Percentiles rank a stretch among this genome's conserved stretches.
These are phyloP conservation scores for Solidago caesia DNA, from an alignment of 129 eudicot genomes.

Conservation along the genomic window DNA sequence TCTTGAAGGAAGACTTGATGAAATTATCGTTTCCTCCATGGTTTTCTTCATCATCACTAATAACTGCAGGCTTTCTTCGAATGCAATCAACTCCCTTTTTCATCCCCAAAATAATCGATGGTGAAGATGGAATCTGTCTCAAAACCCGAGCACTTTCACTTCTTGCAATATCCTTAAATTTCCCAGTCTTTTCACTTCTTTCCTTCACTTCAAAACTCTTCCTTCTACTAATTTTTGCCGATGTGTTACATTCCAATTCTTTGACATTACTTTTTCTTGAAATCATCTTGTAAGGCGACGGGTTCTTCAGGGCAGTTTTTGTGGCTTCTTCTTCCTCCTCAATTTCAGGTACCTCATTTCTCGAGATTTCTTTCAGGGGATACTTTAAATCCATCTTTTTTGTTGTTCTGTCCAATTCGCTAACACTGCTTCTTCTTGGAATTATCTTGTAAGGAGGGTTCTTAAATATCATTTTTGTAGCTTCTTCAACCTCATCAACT, in stretches of 20 bases:
- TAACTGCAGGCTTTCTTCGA: conserved; percentile 62
- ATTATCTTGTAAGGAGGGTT: conserved; percentile 47
- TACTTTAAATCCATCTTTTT: conserved; percentile 45
- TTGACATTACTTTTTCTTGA: conserved; percentile 28
- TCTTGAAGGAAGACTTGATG: conserved; percentile 63
- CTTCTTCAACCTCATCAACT: conserved; percentile 13
- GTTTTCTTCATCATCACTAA: conserved; percentile 52
- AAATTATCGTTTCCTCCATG: conserved; percentile 36
- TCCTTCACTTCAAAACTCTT: conserved; percentile 43
- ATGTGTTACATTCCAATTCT: conserved; percentile 32
- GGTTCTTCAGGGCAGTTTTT: conserved; percentile 22
- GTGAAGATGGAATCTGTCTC: conserved; percentile 88
- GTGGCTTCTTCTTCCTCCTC: conserved; percentile 14
- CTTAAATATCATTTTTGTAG: conserved; percentile 8
- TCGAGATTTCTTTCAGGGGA: conserved; percentile 42
- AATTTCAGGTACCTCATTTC: conserved; percentile 15
- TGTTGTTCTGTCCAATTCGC: conserved; percentile 29
- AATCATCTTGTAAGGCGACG: conserved; percentile 43
- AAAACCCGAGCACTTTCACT: conserved; percentile 75
- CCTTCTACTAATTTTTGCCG: conserved; percentile 28
- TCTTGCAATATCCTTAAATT: conserved; percentile 55
- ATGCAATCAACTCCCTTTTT: conserved; percentile 92
- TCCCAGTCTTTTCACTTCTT: conserved; percentile 38
- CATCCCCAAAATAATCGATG: conserved; percentile 83
- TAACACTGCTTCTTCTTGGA: conserved; percentile 26